phyloP scores from a whole-genome alignment of 2,329 filamentous ascomycete genomes.

The Botryotinia globosa region DNA sequence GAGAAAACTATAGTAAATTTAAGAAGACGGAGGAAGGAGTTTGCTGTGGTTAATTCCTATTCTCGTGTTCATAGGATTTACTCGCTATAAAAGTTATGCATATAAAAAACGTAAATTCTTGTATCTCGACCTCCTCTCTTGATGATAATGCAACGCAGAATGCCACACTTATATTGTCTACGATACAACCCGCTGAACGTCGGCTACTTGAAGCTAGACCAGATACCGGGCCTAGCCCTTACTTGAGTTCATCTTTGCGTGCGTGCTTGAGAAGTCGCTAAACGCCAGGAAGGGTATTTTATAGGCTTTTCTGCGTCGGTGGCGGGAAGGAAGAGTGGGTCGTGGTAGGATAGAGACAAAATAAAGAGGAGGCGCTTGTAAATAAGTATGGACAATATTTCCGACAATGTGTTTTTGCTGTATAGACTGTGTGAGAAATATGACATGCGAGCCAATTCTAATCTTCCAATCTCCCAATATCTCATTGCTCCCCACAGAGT shows the following conservation, averaged over 20 bases:
- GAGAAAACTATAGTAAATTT: background rate
- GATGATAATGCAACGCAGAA: background rate
- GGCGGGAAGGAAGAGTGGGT: background rate
- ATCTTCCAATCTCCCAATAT: background rate
- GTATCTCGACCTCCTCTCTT: background rate
- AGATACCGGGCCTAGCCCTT: background rate
- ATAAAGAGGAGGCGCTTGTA: background rate
- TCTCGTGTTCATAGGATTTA: background rate
- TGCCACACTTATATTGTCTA: background rate
- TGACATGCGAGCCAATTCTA: background rate
- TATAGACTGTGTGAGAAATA: background rate
- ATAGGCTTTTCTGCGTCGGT: background rate
- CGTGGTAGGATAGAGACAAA: background rate
- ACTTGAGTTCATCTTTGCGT: fast-evolving
- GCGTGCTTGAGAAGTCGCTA: background rate
- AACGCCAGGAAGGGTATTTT: background rate
- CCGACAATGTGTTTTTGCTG: background rate
- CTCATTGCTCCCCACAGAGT: background rate
- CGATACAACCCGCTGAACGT: background rate
- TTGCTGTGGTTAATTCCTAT: background rate
- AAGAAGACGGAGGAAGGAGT: background rate
- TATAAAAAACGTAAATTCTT: background rate
- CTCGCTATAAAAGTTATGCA: background rate
- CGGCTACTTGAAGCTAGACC: background rate
- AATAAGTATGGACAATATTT: background rate